These are phyloP conservation scores for Barnettozyma sucrosica DNA, from an alignment of 805 yeast species.

Conservation along the genomic window DNA sequence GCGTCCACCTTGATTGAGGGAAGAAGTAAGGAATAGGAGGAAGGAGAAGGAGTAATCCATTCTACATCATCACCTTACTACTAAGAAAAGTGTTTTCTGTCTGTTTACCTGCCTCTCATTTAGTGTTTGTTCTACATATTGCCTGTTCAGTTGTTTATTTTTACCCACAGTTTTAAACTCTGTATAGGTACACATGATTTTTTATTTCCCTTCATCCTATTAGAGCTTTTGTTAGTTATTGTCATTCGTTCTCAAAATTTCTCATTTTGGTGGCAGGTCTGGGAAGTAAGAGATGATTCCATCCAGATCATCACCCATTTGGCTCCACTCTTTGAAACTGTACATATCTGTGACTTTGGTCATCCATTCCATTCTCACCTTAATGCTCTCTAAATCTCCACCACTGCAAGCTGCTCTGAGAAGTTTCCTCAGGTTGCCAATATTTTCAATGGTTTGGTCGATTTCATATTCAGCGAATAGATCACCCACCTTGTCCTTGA, in stretches of 20 bases:
- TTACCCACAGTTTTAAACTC: background rate
- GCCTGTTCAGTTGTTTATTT: background rate
- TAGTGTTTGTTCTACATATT: background rate
- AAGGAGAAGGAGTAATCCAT: background rate
- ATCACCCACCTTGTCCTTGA: slow-evolving; percentile 47
- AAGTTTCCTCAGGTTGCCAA: slow-evolving; percentile 48
- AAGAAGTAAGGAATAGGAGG: background rate
- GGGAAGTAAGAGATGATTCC: slow-evolving; percentile 45
- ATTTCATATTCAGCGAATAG: slow-evolving; percentile 36
- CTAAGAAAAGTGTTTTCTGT: background rate
- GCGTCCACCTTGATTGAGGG: background rate
- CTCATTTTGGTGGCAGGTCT: slow-evolving; percentile 37
- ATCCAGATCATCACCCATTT: slow-evolving; percentile 26
- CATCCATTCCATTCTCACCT: slow-evolving; percentile 68
- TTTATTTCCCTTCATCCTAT: background rate
- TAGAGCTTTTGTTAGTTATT: background rate
- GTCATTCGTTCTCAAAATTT: background rate
- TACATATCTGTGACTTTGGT: slow-evolving; percentile 56
- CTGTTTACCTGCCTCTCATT: background rate
- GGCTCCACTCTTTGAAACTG: slow-evolving; percentile 55
- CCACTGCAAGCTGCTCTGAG: slow-evolving; percentile 43
- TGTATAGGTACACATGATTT: background rate
- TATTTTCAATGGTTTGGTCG: slow-evolving; percentile 53
- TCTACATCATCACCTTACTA: background rate
- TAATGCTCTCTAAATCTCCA: slow-evolving; percentile 42